Base-by-base conservation (phyloP, 805 yeast genomes). In the Priceomyces melissophilus region DNA sequence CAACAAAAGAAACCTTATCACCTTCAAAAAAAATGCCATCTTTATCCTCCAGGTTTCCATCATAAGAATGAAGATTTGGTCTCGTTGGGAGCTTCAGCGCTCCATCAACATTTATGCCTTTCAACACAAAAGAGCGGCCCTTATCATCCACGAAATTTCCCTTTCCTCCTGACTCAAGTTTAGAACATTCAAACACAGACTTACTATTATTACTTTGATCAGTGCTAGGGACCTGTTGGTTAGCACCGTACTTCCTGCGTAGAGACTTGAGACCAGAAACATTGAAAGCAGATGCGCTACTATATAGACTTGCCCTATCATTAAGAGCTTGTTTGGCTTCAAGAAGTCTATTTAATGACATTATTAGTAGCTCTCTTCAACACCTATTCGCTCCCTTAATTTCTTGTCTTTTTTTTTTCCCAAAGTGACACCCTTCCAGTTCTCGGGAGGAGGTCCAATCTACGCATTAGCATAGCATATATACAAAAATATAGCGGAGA, bases 21-120 rank as follows among this genome's bases (percentile, higher is more conserved):
- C 87, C 95, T 33, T 78, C 79, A 53, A 75, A 84, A 53, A 84
- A 86, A 2, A 77, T 58, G 30, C 71, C 65, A 25, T 65, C 57
- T 1, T 60, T 47, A 33, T 61, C 61, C 25, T 51, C 54, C 3
- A 72, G 57, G 33, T 66, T 56, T 4, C 73, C 75, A 30, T 48
- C 49, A 46, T 73, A 65, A 3, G 73, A 57, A 6, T 74, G 66
- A 50, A 74, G 61, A 20, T 56, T 45, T 0, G 96, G 95, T 1
- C 42, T 49, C 1, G 67, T 53, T 0, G 97, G 97, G 38, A 78
- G 62, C 57, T 89, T 89, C 48, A 84, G 71, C 27, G 82, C 76
- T 0, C 86, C 82, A 47, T 88, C 95, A 14, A 89, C 58, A 57
- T 90, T 89, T 46, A 89, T 84, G 1, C 97, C 97, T 49, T 84